A percentile compares a stretch with the other conserved stretches of the same genome.
Evolutionary conservation across 2,329 filamentous ascomycete species (phyloP).

Genomic region (Fusarium keratoplasticum): DNA sequence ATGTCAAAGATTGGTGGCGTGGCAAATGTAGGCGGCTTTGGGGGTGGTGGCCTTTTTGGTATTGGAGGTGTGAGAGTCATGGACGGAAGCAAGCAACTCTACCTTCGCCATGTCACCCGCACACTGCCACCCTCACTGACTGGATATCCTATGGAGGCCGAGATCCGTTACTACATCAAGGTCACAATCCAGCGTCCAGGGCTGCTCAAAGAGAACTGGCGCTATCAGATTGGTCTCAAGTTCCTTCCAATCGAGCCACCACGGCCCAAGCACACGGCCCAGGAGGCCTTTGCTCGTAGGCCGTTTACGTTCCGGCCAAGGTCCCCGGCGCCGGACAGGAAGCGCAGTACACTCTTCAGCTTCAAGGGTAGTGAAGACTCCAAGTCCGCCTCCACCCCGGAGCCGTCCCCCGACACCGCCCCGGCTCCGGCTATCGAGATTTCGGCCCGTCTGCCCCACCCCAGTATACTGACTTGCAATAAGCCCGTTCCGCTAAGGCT

Average conservation of each 20-base stretch:
- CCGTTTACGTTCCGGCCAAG: slow-evolving; percentile 68
- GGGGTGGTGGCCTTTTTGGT: slow-evolving; percentile 59
- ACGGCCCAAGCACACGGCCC: slow-evolving; percentile 71
- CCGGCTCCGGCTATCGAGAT: slow-evolving; percentile 77
- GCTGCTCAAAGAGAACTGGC: slow-evolving; percentile 90
- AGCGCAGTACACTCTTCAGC: slow-evolving; percentile 71
- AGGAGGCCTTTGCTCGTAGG: slow-evolving; percentile 87
- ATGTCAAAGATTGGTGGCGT: slow-evolving; percentile 67
- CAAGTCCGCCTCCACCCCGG: slow-evolving; percentile 37
- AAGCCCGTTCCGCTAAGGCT: slow-evolving; percentile 84
- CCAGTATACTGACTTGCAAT: slow-evolving; percentile 90
- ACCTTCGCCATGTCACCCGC: slow-evolving; percentile 79
- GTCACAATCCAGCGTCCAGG: slow-evolving; percentile 92
- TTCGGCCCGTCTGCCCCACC: slow-evolving; percentile 84
- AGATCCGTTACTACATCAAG: slow-evolving; percentile 95
- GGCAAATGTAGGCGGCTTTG: slow-evolving; percentile 64
- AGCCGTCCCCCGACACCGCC: slow-evolving; percentile 45
- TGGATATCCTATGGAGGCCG: slow-evolving; percentile 87
- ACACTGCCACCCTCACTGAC: slow-evolving; percentile 90
- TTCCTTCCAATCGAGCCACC: slow-evolving; percentile 95
- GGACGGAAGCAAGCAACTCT: slow-evolving; percentile 72
- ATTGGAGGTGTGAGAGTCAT: slow-evolving; percentile 68
- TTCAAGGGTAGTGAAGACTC: slow-evolving; percentile 47
- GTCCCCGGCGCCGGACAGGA: slow-evolving; percentile 53
- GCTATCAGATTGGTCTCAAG: slow-evolving; percentile 76